Conservation (phyloP, 176 grass and related monocot genomes). For the Rhynchospora tenuis region DNA sequence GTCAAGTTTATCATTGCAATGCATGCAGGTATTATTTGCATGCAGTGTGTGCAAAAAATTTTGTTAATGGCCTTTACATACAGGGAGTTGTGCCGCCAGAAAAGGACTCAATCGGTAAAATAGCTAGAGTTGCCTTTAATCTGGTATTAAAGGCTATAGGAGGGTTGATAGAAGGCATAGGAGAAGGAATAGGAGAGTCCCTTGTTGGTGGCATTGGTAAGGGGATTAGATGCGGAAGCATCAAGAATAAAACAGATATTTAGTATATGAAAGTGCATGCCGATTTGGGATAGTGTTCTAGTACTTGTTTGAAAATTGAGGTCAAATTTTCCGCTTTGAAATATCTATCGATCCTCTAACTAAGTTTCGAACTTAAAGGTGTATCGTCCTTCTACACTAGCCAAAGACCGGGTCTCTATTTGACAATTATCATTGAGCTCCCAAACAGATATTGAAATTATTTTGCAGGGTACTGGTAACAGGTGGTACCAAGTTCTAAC, state of each 20-base stretch:
- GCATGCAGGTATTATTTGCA: slow-evolving; percentile 67
- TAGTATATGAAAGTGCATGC: not conserved
- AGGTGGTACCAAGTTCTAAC: not conserved
- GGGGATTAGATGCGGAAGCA: slow-evolving; percentile 13
- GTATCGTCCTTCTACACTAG: no score
- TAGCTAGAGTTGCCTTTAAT: slow-evolving; percentile 48
- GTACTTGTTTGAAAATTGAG: no score
- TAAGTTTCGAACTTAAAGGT: no score
- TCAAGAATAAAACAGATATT: not conserved
- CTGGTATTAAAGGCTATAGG: slow-evolving; percentile 53
- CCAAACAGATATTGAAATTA: not conserved
- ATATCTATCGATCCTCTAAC: no score
- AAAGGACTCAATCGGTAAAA: slow-evolving; percentile 35
- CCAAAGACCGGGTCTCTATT: no score
- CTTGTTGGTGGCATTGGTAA: slow-evolving; percentile 24
- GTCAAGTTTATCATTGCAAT: slow-evolving; percentile 60
- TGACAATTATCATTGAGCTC: not conserved
- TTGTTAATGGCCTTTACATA: slow-evolving; percentile 75
- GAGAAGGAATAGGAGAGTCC: slow-evolving; percentile 42
- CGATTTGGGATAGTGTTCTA: not conserved
- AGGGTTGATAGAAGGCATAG: slow-evolving; percentile 44
- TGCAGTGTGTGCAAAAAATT: slow-evolving; percentile 70
- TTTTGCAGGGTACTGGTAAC: not conserved
- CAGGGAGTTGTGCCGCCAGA: slow-evolving; percentile 53
- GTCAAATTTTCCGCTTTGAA: no score